Evolutionary conservation across 176 grass and related monocot genomes (phyloP).

Genomic region (Olyra latifolia): DNA sequence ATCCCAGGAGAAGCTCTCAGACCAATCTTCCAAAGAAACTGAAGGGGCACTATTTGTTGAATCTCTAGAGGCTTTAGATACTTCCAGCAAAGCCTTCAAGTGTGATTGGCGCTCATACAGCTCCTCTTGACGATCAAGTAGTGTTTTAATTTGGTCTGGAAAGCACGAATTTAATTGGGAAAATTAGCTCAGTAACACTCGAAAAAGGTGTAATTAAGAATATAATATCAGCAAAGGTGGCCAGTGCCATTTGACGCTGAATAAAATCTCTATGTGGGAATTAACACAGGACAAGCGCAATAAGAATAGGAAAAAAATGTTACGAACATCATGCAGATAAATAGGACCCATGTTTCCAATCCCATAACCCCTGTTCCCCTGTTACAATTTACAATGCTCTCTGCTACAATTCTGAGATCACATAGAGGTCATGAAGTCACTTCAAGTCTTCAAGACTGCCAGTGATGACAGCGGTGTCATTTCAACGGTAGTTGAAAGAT

Average conservation of each 20-base stretch:
- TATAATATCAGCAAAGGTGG: background rate
- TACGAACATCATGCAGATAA: background rate
- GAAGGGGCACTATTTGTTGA: slow-evolving; percentile 25
- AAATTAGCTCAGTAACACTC: slow-evolving; percentile 5
- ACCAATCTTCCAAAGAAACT: slow-evolving; percentile 60
- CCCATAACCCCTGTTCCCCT: background rate
- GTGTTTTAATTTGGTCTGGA: slow-evolving; percentile 60
- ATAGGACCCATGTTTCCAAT: background rate
- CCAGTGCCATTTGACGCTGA: background rate
- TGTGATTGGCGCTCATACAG: slow-evolving; percentile 63
- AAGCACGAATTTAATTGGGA: background rate
- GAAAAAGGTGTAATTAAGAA: slow-evolving; percentile 22
- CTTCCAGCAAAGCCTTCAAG: slow-evolving; percentile 66
- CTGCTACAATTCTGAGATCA: background rate
- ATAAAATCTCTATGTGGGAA: slow-evolving; percentile 18
- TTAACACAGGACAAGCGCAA: background rate
- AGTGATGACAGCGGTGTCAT: background rate
- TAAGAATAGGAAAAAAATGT: background rate
- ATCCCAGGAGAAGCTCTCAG: slow-evolving; percentile 78
- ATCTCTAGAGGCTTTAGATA: slow-evolving; percentile 47
- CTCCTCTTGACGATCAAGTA: slow-evolving; percentile 82
- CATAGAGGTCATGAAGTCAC: background rate
- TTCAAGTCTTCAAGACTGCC: background rate
- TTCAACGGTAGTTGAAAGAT: background rate
- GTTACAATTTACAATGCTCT: background rate